Conservation (phyloP, 139 green algal species). For the Closterium sp. region DNA sequence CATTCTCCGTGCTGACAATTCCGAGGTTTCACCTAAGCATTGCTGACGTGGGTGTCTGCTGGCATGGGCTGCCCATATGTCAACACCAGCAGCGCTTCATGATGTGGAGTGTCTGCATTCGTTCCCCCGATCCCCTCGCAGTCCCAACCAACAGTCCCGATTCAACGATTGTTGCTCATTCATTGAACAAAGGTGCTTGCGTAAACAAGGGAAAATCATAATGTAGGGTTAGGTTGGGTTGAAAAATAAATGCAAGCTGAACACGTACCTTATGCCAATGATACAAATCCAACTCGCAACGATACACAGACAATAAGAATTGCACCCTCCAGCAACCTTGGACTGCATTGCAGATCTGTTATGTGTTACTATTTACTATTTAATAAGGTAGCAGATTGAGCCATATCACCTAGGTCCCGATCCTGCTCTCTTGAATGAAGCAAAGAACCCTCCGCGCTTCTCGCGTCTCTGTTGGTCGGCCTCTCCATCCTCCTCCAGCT, state of each 20-base stretch:
- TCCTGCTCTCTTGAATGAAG: conserved; percentile 16
- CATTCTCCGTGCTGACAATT: not conserved
- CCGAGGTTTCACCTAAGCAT: not conserved
- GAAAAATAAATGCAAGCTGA: too few relatives aligned
- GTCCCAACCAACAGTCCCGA: not conserved
- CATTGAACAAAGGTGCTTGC: not conserved
- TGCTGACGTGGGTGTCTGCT: not conserved
- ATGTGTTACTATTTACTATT: too few relatives aligned
- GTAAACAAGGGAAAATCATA: too few relatives aligned
- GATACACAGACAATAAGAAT: too few relatives aligned
- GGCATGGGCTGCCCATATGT: not conserved
- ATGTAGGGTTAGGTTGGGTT: too few relatives aligned
- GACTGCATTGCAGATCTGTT: too few relatives aligned
- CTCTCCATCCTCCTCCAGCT: conserved; percentile 46
- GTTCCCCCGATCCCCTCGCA: not conserved
- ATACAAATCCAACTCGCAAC: too few relatives aligned
- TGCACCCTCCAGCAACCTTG: too few relatives aligned
- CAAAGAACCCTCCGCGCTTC: conserved; percentile 39
- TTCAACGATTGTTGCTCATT: not conserved
- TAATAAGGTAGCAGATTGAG: too few relatives aligned
- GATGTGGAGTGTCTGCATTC: not conserved
- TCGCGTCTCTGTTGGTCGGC: conserved; percentile 24
- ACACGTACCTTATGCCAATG: too few relatives aligned
- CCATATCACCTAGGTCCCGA: too few relatives aligned
- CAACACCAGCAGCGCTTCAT: not conserved